Percentiles rank a stretch among this genome's conserved stretches.
These are phyloP conservation scores for Coniella lustricola DNA, from an alignment of 2,329 filamentous ascomycete genomes.

Conservation along the genomic window DNA sequence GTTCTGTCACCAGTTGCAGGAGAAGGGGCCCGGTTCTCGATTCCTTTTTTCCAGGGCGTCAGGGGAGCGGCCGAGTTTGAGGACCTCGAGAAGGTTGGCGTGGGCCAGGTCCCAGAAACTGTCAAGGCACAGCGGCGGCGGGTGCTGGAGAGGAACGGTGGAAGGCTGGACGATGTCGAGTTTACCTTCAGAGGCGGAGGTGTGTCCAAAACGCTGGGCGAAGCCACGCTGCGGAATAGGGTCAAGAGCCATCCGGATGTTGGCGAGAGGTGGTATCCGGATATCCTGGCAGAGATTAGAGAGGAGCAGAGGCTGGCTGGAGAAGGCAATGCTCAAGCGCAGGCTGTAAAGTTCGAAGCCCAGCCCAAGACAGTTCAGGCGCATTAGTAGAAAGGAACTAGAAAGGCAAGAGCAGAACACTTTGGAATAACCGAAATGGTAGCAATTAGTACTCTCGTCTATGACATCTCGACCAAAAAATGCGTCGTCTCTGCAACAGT, in stretches of 20 bases:
- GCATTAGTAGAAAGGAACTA: slow-evolving; percentile 26
- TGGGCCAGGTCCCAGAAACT: slow-evolving; percentile 51
- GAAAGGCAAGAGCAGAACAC: neutral
- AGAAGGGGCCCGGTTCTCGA: slow-evolving; percentile 65
- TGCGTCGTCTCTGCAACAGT: too few species aligned
- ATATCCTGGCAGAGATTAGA: slow-evolving; percentile 50
- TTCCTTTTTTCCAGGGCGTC: slow-evolving; percentile 87
- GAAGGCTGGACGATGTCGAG: slow-evolving; percentile 68
- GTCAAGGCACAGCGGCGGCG: slow-evolving; percentile 55
- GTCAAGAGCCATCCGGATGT: slow-evolving; percentile 86
- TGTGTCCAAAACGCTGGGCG: slow-evolving; percentile 62
- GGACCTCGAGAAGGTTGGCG: slow-evolving; percentile 58
- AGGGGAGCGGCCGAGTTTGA: slow-evolving; percentile 73
- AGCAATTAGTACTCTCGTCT: too few species aligned
- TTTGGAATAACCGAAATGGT: too few species aligned
- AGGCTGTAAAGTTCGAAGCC: slow-evolving; percentile 19
- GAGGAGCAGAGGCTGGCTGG: slow-evolving; percentile 45
- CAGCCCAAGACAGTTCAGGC: slow-evolving; percentile 30
- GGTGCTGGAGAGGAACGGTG: slow-evolving; percentile 50
- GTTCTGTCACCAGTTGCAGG: slow-evolving; percentile 69
- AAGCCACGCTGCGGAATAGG: slow-evolving; percentile 77
- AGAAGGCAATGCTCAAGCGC: slow-evolving; percentile 19
- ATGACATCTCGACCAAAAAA: too few species aligned
- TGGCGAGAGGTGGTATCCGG: slow-evolving; percentile 72
- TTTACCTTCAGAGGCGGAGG: slow-evolving; percentile 74